phyloP scores from a whole-genome alignment of 768 basidiomycete genomes.

The Pleurotus tuoliensis region DNA sequence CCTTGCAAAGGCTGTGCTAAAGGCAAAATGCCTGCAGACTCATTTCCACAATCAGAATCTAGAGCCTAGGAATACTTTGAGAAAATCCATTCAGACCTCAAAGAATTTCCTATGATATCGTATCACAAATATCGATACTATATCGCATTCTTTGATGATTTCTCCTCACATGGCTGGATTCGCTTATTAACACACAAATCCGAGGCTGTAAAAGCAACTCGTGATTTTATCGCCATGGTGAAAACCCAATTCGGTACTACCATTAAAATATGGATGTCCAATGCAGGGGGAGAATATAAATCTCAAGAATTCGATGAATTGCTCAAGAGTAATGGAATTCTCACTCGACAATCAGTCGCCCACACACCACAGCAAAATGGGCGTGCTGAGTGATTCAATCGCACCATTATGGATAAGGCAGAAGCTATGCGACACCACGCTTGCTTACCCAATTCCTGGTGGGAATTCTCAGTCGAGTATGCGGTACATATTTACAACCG shows the following conservation, averaged over 20 bases:
- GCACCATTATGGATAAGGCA: constrained; percentile 16
- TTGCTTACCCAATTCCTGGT: too few species aligned
- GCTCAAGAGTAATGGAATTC: constrained; percentile 14
- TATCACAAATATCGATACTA: background rate
- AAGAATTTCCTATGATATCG: constrained; percentile 1
- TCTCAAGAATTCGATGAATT: constrained; percentile 8
- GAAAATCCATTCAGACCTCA: constrained; percentile 4
- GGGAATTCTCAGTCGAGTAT: background rate
- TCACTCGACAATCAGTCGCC: constrained; percentile 14
- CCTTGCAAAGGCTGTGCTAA: constrained; percentile 7
- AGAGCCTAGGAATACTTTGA: background rate
- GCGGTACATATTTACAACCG: too few species aligned
- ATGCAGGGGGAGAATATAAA: constrained; percentile 14
- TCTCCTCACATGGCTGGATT: background rate
- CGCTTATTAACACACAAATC: constrained; percentile 8
- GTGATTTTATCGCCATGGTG: constrained; percentile 6
- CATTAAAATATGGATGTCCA: constrained; percentile 7
- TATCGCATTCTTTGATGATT: background rate
- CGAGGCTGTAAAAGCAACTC: constrained; percentile 7
- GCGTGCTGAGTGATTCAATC: constrained; percentile 25
- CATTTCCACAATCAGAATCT: background rate
- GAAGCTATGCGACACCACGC: constrained; percentile 17
- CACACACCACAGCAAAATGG: constrained; percentile 25
- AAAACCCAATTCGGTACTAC: constrained; percentile 8
- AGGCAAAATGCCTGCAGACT: constrained; percentile 4